Percentiles rank a stretch among this genome's conserved stretches.
These are phyloP conservation scores for Dioscorea zingiberensis DNA, from an alignment of 106 monocot species.

Conservation along the genomic window DNA sequence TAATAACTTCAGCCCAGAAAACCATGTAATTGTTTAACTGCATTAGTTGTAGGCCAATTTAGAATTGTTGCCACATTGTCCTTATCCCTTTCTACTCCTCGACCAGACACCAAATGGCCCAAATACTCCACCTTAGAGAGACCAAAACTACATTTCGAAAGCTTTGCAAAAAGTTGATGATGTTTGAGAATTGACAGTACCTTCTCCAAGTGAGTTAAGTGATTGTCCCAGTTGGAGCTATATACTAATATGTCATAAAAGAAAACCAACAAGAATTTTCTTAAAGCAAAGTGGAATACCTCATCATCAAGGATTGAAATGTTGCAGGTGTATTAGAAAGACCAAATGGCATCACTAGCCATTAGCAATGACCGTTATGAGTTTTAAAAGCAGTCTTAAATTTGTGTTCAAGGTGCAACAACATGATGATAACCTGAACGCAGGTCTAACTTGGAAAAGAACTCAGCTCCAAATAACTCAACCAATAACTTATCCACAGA, in stretches of 20 bases:
- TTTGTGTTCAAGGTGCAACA: no score
- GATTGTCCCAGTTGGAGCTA: background rate
- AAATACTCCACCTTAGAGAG: background rate
- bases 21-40: background rate
- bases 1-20: background rate
- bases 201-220: background rate
- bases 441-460: no score
- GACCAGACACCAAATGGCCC: background rate
- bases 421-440: no score
- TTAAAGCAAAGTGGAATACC: background rate
- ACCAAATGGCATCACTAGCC: no score
- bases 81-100: background rate
- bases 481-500: no score
- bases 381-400: no score
- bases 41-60: background rate
- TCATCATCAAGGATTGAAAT: background rate
- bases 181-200: background rate
- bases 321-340: background rate
- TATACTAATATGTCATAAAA: slow-evolving; percentile 5
- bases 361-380: no score
- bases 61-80: background rate
- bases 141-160: slow-evolving; percentile 1
- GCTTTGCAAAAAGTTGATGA: background rate
- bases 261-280: background rate
- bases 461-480: no score